Evolutionary conservation across 2,329 filamentous ascomycete species (phyloP).

Genomic region (Botrytis fabae): DNA sequence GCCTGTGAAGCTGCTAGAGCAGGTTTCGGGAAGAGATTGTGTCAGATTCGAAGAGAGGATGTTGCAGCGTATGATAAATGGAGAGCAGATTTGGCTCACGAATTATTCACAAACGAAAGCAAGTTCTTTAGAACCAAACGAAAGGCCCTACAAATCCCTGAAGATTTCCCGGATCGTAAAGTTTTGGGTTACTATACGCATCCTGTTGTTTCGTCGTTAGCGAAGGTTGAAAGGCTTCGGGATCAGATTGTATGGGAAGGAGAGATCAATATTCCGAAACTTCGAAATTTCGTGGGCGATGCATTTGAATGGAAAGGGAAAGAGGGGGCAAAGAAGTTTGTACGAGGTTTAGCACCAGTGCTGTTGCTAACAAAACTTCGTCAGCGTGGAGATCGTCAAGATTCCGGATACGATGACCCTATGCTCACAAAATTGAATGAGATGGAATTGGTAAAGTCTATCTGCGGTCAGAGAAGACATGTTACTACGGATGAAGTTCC

Average conservation of each 20-base stretch:
- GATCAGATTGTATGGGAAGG: conserved; percentile 59
- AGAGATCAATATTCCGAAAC: conserved; percentile 61
- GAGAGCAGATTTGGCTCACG: conserved; percentile 70
- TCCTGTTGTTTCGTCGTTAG: conserved; percentile 71
- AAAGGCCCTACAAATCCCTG: conserved; percentile 71
- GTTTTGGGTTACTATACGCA: conserved; percentile 85
- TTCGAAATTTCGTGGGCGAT: conserved; percentile 74
- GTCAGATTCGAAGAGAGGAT: conserved; percentile 62
- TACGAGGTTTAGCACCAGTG: conserved; percentile 75
- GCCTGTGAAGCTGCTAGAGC: conserved; percentile 88
- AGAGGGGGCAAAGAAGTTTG: conserved; percentile 79
- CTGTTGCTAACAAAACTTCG: conserved; percentile 65
- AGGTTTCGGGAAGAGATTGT: conserved; percentile 79
- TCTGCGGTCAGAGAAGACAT: conserved; percentile 69
- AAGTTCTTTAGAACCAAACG: conserved; percentile 77
- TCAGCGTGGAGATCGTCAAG: conserved; percentile 44
- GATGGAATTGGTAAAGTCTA: conserved; percentile 58
- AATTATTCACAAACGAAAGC: conserved; percentile 81
- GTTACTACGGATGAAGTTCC: conserved; percentile 71
- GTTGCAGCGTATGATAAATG: conserved; percentile 62
- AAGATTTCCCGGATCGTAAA: conserved; percentile 76
- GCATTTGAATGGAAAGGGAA: conserved; percentile 84
- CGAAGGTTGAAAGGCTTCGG: conserved; percentile 56
- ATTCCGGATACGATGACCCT: conserved; percentile 40
- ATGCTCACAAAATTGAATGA: conserved; percentile 48